Conservation (phyloP, 768 basidiomycete species). For the Amyloporia xantha region DNA sequence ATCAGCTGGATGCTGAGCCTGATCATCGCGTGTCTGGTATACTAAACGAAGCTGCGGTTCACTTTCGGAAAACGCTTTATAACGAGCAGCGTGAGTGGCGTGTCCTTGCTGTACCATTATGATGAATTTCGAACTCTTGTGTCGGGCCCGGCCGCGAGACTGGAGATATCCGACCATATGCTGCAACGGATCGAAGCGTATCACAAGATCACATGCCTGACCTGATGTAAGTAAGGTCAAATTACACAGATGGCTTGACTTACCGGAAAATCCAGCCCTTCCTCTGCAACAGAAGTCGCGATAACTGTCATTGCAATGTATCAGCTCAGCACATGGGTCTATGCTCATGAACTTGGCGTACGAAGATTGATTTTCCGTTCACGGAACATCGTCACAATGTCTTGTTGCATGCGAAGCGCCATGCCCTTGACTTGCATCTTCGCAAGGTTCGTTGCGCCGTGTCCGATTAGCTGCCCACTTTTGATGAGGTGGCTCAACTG, state of each 20-base stretch:
- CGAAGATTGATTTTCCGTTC: conserved; percentile 60
- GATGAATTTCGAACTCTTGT: conserved; percentile 68
- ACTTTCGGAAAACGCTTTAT: conserved; percentile 47
- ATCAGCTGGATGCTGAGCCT: conserved; percentile 31
- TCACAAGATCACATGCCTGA: conserved; percentile 78
- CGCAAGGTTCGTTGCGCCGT: conserved; percentile 38
- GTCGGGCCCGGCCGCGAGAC: conserved; percentile 80
- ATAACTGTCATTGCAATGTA: conserved; percentile 47
- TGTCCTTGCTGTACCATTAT: conserved; percentile 72
- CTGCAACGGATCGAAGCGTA: conserved; percentile 77
- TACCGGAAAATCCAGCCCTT: conserved; percentile 86
- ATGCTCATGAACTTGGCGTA: no score
- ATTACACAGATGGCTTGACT: conserved; percentile 11
- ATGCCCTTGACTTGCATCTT: conserved; percentile 43
- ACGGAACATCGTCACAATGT: conserved; percentile 60
- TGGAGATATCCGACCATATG: conserved; percentile 88
- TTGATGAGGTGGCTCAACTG: conserved; percentile 50
- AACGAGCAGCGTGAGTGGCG: conserved; percentile 46
- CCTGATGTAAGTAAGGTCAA: not conserved
- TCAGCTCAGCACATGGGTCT: no score
- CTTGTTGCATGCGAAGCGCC: conserved; percentile 45
- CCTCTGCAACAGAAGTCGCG: conserved; percentile 85
- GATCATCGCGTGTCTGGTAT: conserved; percentile 47
- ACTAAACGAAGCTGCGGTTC: conserved; percentile 60
- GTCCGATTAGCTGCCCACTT: conserved; percentile 65